These are phyloP conservation scores for Kondoa subrosea DNA, from an alignment of 768 basidiomycete genomes.

Conservation along the genomic window DNA sequence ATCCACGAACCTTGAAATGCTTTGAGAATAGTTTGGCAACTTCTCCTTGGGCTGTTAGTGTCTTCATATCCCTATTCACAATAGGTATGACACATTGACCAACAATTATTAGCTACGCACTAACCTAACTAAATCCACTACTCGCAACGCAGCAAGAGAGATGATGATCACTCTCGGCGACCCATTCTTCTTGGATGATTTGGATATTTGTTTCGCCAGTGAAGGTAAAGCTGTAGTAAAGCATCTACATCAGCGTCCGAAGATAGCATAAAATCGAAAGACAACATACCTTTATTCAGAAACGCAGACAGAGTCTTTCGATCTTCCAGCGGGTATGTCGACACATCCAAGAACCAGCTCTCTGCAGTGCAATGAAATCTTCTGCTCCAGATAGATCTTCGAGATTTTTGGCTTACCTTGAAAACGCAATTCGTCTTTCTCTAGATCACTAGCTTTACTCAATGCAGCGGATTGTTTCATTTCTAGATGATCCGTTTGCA, in stretches of 20 bases:
- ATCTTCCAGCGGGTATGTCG: constrained; percentile 52
- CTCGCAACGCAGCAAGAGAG: constrained; percentile 73
- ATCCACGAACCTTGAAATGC: constrained; percentile 18
- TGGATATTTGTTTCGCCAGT: constrained; percentile 36
- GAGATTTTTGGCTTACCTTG: constrained; percentile 42
- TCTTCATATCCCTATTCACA: constrained; percentile 30
- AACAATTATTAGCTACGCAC: constrained; percentile 35
- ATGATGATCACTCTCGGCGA: constrained; percentile 73
- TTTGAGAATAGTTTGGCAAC: constrained; percentile 90
- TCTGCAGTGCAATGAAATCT: constrained; percentile 48
- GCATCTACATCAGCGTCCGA: constrained; percentile 52
- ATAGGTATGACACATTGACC: background rate
- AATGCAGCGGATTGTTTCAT: constrained; percentile 54
- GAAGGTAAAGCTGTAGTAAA: constrained; percentile 39
- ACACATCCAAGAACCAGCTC: constrained; percentile 46
- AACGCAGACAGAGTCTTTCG: constrained; percentile 58
- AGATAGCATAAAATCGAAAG: too few relatives aligned
- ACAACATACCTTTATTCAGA: constrained; percentile 48
- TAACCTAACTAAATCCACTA: constrained; percentile 65
- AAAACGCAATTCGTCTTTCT: constrained; percentile 61
- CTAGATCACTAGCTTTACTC: constrained; percentile 52
- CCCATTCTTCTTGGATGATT: constrained; percentile 59
- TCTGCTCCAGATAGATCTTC: constrained; percentile 22
- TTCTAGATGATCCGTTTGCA: constrained; percentile 48
- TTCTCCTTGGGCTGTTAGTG: constrained; percentile 47